A percentile compares a stretch with the other conserved stretches of the same genome.
Conservation (phyloP, 2,329 filamentous ascomycete genomes). For the Colletotrichum somersetense region DNA sequence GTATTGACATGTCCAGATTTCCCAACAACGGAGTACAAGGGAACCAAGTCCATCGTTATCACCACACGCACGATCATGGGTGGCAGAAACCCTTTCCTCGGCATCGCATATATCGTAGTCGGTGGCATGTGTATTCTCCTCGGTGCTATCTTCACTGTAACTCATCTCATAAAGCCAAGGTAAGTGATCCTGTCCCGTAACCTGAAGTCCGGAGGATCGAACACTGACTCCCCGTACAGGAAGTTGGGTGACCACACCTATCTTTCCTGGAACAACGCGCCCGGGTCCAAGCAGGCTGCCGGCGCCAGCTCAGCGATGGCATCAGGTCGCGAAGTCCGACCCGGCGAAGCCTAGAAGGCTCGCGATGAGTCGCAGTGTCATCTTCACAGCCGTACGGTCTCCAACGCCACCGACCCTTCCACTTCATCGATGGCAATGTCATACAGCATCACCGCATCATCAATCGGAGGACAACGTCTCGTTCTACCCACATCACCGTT, state of each 20-base stretch:
- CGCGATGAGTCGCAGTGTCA: slow-evolving; percentile 44
- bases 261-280: slow-evolving; percentile 87
- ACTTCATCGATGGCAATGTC: slow-evolving; percentile 13
- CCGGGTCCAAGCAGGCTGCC: slow-evolving; percentile 57
- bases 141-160: slow-evolving; percentile 87
- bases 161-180: slow-evolving; percentile 92
- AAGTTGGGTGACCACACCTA: slow-evolving; percentile 99
- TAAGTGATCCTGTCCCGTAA: slow-evolving; percentile 51
- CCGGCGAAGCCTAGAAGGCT: slow-evolving; percentile 57
- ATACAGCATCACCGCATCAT: slow-evolving; percentile 33
- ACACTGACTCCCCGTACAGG: slow-evolving; percentile 58
- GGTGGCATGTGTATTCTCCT: slow-evolving; percentile 93
- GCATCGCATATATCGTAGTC: slow-evolving; percentile 95
- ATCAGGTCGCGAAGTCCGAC: slow-evolving; percentile 68
- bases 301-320: slow-evolving; percentile 60
- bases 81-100: slow-evolving; percentile 93
- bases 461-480: slow-evolving; percentile 19
- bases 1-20: slow-evolving; percentile 71
- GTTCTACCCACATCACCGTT: slow-evolving; percentile 19
- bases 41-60: slow-evolving; percentile 90
- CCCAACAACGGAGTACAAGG: slow-evolving; percentile 81
- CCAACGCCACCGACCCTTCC: slow-evolving; percentile 22
- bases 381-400: slow-evolving; percentile 29
- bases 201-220: not conserved
- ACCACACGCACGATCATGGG: slow-evolving; percentile 94